These are phyloP conservation scores for Fagopyrum tataricum DNA, from an alignment of 148 eudicot species.

Conservation along the genomic window DNA sequence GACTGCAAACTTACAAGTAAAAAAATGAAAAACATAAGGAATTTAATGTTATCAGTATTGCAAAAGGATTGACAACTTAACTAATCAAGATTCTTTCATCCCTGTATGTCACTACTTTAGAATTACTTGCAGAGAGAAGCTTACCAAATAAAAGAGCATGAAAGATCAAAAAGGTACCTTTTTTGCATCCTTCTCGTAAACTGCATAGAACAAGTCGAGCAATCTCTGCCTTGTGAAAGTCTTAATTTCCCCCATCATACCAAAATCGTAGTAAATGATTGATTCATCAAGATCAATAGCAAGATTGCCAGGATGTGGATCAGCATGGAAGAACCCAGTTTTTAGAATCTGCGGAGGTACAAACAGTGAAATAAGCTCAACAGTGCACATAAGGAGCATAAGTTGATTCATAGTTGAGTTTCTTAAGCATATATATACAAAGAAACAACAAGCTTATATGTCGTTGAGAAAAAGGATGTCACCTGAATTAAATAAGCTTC, in stretches of 20 bases:
- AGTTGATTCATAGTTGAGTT: background rate
- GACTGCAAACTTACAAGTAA: background rate
- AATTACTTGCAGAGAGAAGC: background rate
- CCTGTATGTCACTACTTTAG: background rate
- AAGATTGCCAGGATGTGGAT: constrained; percentile 99
- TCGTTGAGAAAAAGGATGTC: background rate
- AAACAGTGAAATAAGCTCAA: constrained; percentile 2
- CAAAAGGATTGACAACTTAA: background rate
- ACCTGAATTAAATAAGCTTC: constrained; percentile 98
- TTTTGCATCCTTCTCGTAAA: constrained; percentile 89
- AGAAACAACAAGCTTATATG: background rate
- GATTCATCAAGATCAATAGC: constrained; percentile 94
- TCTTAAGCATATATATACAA: background rate
- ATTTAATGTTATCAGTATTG: background rate
- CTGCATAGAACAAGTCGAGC: constrained; percentile 83
- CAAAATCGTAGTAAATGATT: constrained; percentile 91
- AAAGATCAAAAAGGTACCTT: constrained; percentile 43
- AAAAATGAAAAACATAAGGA: background rate
- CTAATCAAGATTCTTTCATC: background rate
- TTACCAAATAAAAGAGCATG: background rate
- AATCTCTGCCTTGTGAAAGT: constrained; percentile 79
- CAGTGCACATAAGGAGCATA: background rate
- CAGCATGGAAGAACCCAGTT: constrained; percentile 98
- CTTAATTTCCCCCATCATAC: constrained; percentile 99
- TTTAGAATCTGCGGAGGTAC: constrained; percentile 58